These are phyloP conservation scores for Vigna mungo DNA, from an alignment of 306 rosid genomes.

Conservation along the genomic window DNA sequence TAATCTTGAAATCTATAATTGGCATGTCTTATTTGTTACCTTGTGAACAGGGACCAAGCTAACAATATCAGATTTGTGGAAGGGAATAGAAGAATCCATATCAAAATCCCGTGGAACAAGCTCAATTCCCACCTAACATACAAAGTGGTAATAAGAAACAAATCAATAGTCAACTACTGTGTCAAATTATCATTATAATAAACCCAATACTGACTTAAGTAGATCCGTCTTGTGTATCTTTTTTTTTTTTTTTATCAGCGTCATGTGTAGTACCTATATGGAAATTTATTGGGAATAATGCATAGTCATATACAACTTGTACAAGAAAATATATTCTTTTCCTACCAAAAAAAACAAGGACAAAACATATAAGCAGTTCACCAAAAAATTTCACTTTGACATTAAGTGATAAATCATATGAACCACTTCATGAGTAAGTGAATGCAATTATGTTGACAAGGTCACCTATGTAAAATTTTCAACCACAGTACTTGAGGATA, in stretches of 20 bases:
- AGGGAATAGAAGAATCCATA: conserved; percentile 88
- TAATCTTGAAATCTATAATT: conserved; percentile 29
- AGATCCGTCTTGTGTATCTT: not conserved
- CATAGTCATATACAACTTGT: not conserved
- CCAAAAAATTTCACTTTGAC: not conserved
- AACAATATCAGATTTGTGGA: conserved; percentile 79
- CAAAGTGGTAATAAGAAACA: conserved; percentile 35
- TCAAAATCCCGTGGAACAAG: conserved; percentile 93
- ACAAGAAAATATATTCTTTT: conserved; percentile 4
- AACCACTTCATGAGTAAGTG: not conserved
- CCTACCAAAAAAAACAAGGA: not conserved
- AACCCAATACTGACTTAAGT: conserved; percentile 17
- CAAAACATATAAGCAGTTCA: conserved; percentile 21
- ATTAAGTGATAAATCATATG: conserved; percentile 1
- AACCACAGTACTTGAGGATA: conserved; percentile 1
- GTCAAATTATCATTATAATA: conserved; percentile 29
- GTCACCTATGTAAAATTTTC: conserved; percentile 17
- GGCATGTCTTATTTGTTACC: conserved; percentile 57
- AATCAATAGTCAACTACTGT: conserved; percentile 37
- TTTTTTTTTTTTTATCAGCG: no score
- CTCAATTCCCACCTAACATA: conserved; percentile 87
- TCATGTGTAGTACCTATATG: not conserved
- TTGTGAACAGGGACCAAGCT: conserved; percentile 94
- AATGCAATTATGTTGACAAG: conserved; percentile 7
- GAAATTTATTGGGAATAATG: conserved; percentile 4